Base-by-base conservation (phyloP, 768 basidiomycete species). In the Flagelloscypha sp. region DNA sequence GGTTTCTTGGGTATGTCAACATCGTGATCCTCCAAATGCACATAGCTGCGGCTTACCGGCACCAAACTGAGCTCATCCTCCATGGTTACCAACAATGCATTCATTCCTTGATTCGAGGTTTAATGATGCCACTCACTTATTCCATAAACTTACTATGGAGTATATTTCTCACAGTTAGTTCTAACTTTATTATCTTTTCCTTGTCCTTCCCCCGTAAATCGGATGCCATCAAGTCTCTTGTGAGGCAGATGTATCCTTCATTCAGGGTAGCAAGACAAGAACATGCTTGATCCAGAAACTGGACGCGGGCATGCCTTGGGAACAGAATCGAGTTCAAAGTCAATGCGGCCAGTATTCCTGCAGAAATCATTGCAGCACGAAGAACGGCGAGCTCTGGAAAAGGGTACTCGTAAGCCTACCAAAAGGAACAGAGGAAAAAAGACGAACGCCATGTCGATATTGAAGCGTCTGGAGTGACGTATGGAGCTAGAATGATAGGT, bases 51-150 rank as follows among this genome's bases (percentile, higher is more conserved):
- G 48, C 66, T 28, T 36, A 68, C 70, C 7, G 70, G 70, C 13
- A 68, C 47, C 2, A 72, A 56, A 42, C 71, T 68, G 6, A 70
- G 48, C 44, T 72, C 70, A 36, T 66, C 60, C 32, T 59, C 45
- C 65, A 72, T 70, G 2, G 63, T 62, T 19, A 43, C 48, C 18
- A 70, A 51, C 5, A 68, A 47, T 5, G 55, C 53, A 1, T 58
- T 55, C 21, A 63, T 52, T 8, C 40, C 54, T 50, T 27, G 16
- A 20, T 37, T 21, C 11, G 16, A 37, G n/a, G 37, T 15, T 18
- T 10, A 24, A 15, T 13, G 33, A 22, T 16, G 24, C 18, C 22
- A n/a, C n/a, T 20, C 10, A 27, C 20, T 34, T 9, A 27, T 25
- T 24, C 19, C 10, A 15, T 23, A 8, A 27, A 44, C 50, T 12